Base-by-base conservation (phyloP, 1,139 yeast genomes). In the Eremothecium gossypii region DNA sequence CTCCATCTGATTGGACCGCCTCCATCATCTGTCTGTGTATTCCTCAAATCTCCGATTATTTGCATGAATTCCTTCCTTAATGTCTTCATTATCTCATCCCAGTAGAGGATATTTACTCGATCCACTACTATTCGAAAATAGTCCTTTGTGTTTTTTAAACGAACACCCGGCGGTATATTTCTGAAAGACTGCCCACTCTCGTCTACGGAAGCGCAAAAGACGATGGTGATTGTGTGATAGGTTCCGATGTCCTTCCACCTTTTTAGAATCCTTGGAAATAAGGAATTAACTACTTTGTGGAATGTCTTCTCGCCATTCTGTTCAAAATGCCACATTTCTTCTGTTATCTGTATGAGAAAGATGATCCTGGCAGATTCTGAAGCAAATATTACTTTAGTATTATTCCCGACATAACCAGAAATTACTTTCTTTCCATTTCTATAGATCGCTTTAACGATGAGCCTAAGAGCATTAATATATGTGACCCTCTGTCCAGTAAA, bases 281-380 rank as follows among this genome's bases (percentile, higher is more conserved):
- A 70, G 17, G 94, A 84, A 60, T 91, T 89, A 40, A 93, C 86
- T 54, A 93, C 76, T 61, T 87, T 87, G 60, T 89, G 94, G 59
- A 89, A 91, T 74, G 86, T 76, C 40, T 89, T 83, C 56, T 89
- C 97, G 0, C 98, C 98, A 52, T 83, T 83, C 57, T 89, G 96
- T 63, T 91, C 97, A 61, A 93, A 93, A 58, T 89, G 87, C 95
- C 97, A 93, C 96, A 91, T 93, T 57, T 93, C 99, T 33, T 83
- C 73, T 1, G 96, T 84, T 50, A 89, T 76, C 59, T 93, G 98
- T 41, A 93, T 78, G 47, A 93, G 69, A 39, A 89, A 84, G 9
- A 87, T 75, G 46, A 89, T 66, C 45, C 84, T 76, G 1, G 97
- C 94, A 37, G 95, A 81, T 54, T 91, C 96, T 1, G 96, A 85